Evolutionary conservation across 371 early-diverging fungal species (phyloP).

Genomic region (Zancudomyces culisetae): DNA sequence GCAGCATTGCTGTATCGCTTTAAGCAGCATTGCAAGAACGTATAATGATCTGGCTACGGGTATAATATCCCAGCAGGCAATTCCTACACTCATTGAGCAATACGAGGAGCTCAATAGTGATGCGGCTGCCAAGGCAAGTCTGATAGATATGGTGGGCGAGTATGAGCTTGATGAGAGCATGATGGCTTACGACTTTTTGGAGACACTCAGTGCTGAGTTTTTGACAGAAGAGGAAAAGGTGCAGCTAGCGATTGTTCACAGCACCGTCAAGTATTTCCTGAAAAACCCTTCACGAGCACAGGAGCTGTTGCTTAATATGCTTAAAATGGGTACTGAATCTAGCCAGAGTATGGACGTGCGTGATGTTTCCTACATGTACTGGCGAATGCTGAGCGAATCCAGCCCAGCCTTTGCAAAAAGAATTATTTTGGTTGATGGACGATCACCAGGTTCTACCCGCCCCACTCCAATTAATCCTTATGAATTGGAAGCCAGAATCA

Average conservation of each 20-base stretch:
- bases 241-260: slow-evolving; percentile 71
- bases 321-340: slow-evolving; percentile 73
- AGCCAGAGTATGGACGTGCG: slow-evolving; percentile 89
- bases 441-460: slow-evolving; percentile 29
- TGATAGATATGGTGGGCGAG: slow-evolving; percentile 95
- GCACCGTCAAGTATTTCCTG: slow-evolving; percentile 78
- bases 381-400: slow-evolving; percentile 85
- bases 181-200: slow-evolving; percentile 61
- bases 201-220: slow-evolving; percentile 43
- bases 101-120: neutral
- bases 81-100: slow-evolving; percentile 27
- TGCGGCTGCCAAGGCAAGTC: slow-evolving; percentile 64
- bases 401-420: slow-evolving; percentile 73
- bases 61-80: slow-evolving; percentile 80
- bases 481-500: too few species aligned
- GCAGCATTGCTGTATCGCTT: neutral
- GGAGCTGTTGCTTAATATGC: slow-evolving; percentile 63
- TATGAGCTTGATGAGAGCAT: slow-evolving; percentile 72
- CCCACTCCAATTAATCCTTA: too few species aligned
- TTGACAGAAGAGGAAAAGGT: slow-evolving; percentile 43
- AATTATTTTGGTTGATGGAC: slow-evolving; percentile 34
- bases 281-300: slow-evolving; percentile 73
- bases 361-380: slow-evolving; percentile 90
- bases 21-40: neutral
- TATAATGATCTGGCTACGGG: slow-evolving; percentile 85